Conservation (phyloP, 768 basidiomycete species). For the Lentinula edodes region DNA sequence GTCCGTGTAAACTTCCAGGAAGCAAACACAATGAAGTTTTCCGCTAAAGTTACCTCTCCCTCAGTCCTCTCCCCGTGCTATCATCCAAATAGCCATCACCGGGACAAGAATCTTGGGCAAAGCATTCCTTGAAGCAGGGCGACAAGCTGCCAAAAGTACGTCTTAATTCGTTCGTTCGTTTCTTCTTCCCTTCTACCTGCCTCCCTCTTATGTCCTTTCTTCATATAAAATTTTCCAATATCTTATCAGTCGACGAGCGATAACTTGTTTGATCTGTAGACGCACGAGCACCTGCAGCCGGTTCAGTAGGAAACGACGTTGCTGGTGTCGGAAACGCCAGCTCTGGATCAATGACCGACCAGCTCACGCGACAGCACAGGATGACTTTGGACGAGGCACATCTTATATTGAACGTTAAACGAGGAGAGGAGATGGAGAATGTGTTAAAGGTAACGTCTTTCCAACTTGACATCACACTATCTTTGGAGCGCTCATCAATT, state of each 20-base stretch:
- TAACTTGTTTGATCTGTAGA: slow-evolving; percentile 38
- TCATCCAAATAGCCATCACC: slow-evolving; percentile 75
- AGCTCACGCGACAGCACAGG: slow-evolving; percentile 75
- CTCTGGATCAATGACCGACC: slow-evolving; percentile 73
- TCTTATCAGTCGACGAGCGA: too few species aligned
- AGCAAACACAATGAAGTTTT: neutral
- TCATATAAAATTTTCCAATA: too few species aligned
- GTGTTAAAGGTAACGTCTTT: slow-evolving; percentile 59
- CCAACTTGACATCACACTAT: neutral
- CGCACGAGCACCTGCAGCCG: slow-evolving; percentile 76
- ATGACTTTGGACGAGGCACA: slow-evolving; percentile 97
- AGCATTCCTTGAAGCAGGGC: slow-evolving; percentile 85
- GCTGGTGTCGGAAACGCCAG: slow-evolving; percentile 72
- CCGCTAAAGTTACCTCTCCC: neutral
- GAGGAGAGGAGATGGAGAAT: slow-evolving; percentile 60
- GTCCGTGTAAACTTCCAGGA: neutral
- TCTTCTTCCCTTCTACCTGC: neutral
- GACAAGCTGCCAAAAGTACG: slow-evolving; percentile 89
- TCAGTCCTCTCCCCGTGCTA: slow-evolving; percentile 71
- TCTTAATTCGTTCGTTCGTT: neutral
- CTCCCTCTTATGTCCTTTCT: neutral
- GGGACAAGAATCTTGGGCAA: slow-evolving; percentile 84
- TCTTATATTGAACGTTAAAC: slow-evolving; percentile 85
- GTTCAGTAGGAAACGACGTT: slow-evolving; percentile 58
- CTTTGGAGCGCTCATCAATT: too few species aligned